Evolutionary conservation across 2,329 filamentous ascomycete species (phyloP), one percentile per base, ranked within the genome.

Genomic region (Dothideomycetidae sp.): DNA sequence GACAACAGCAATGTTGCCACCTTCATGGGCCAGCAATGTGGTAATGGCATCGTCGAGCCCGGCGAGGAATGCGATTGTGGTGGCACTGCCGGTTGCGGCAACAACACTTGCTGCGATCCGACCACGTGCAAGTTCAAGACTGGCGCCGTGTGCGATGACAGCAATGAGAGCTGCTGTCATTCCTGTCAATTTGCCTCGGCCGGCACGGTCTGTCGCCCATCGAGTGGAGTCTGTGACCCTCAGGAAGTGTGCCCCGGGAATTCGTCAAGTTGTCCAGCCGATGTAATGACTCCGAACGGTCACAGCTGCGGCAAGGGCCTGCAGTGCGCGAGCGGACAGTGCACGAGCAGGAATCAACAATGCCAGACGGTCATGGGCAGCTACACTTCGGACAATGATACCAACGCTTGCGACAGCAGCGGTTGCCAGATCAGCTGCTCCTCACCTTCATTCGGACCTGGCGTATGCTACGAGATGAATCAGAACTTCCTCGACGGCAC

Each of bases 31-130:
- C 79, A 78, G 48, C 78, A 86, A 53, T 98, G 90, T 58, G 90
- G 90, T 41, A 98, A 98, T 58, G 90, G 90, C 37, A 96, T 98
- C 46, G 90, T 98, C 35, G 90, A 96, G 60, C 66, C 71, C 12
- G 90, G 84, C 45, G 90, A 98, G 60, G 81, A 98, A 37, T 98
- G 90, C 59, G 90, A 98, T 59, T 98, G 90, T 52, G 90, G 90
- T 44, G 88, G 88, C 38, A 62, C 66, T 10, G 59, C 64, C 10
- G 73, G 72, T 28, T 98, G 90, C 55, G 73, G 66, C 15, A 59
- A 67, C 50, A 90, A 96, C 59, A 53, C 57, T 10, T 98, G 90
- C 66, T 98, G 90, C 60, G 70, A 98, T 49, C 61, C 85, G 1
- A 71, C 60, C 3, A 96, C 90, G 0, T 98, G 90, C 72, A 82